Evolutionary conservation across 257 asterid species (phyloP), one percentile per base, ranked within the genome.

Genomic region (Rauvolfia tetraphylla): DNA sequence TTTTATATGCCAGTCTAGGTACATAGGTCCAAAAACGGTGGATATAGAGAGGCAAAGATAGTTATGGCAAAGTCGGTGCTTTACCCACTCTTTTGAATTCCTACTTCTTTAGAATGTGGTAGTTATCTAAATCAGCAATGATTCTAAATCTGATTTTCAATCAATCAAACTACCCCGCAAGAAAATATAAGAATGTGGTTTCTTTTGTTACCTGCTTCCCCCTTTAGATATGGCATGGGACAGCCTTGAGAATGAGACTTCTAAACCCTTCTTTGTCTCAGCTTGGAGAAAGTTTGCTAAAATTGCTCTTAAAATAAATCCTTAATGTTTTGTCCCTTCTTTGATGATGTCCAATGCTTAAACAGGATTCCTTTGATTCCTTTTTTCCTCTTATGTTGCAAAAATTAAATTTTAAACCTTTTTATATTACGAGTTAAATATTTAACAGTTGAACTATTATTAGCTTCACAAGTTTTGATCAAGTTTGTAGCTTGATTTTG

Each of bases 191-290:
- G 7, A 4, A 8, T 36, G 25, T 31, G 34, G 17, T 65, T 75
- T 66, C 56, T 36, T 65, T 75, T 75, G 74, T 17, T 66, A 76
- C 73, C 74, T 76, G 79, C 74, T 36, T 46, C 12, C 11, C 25
- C 62, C 29, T 65, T 6, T 33, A 49, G 41, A 66, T 66, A 33
- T n/a, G 67, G 39, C 48, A 46, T 48, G 51, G 79, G 73, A 20
- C 20, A 65, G 66, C 73, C 57, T 22, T 68, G 23, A 51, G 54
- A 51, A 67, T 53, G 56, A 42, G 57, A 67, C 56, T 27, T 66
- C 39, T 33, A 53, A 62, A 62, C 62, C 14, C 51, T 4, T 5
- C 10, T 48, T 33, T 62, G 48, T 46, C 12, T 49, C 46, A 38
- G 41, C 22, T 29, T 62, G 44, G 62, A 3, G 3, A 14, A 49